phyloP scores from a whole-genome alignment of 2,329 filamentous ascomycete species.

The Arthrinium phaeospermum region DNA sequence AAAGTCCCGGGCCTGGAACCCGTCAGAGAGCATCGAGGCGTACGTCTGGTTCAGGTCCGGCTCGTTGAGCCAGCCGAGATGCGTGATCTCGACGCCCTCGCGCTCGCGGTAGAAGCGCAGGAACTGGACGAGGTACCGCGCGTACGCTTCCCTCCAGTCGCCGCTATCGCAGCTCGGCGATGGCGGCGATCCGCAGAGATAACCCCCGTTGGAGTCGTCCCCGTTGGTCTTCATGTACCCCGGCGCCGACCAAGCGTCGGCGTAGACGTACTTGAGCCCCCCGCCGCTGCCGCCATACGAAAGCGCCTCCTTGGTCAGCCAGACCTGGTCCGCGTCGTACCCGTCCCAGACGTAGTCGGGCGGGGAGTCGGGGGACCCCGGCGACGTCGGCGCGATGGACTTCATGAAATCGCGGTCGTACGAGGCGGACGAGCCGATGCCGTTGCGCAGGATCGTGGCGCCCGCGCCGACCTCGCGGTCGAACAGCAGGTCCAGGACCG shows the following conservation, averaged over 20 bases:
- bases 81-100: conserved; percentile 38
- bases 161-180: conserved; percentile 36
- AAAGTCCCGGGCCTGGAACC: conserved; percentile 55
- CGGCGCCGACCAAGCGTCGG: conserved; percentile 48
- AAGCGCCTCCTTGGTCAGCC: conserved; percentile 50
- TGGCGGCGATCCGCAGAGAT: conserved; percentile 42
- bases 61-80: conserved; percentile 37
- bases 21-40: conserved; percentile 53
- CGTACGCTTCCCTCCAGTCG: conserved; percentile 50
- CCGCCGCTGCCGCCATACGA: conserved; percentile 30
- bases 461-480: conserved; percentile 42
- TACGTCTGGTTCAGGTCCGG: conserved; percentile 40
- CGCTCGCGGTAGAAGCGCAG: conserved; percentile 42
- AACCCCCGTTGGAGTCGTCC: conserved; percentile 42
- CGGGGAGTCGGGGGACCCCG: conserved; percentile 40
- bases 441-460: conserved; percentile 44
- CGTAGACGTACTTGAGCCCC: conserved; percentile 41
- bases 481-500: conserved; percentile 42
- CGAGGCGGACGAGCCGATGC: conserved; percentile 36
- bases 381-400: conserved; percentile 46
- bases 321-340: conserved; percentile 52
- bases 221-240: conserved; percentile 49
- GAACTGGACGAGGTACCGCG: conserved; percentile 50
- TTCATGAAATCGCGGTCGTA: conserved; percentile 32
- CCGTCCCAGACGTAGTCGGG: conserved; percentile 49